Evolutionary conservation across 2,329 filamentous ascomycete species (phyloP).

Genomic region (Verticillium klebahnii): DNA sequence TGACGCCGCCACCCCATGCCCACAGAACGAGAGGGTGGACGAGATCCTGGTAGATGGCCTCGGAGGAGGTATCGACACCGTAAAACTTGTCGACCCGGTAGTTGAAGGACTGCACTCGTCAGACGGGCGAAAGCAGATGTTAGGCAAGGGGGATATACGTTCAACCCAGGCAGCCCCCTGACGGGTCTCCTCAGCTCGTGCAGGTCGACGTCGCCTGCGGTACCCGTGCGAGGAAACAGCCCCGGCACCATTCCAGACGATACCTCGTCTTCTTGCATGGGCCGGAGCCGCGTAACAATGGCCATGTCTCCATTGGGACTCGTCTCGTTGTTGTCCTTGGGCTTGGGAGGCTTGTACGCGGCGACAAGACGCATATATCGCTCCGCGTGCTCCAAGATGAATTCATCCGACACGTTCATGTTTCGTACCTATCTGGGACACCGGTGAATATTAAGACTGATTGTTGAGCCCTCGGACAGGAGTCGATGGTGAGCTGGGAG

Average conservation of each 20-base stretch:
- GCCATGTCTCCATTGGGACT: slow-evolving; percentile 20
- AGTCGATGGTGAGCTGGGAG: too few species aligned
- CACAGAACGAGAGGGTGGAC: slow-evolving; percentile 37
- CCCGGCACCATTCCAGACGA: slow-evolving; percentile 21
- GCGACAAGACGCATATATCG: slow-evolving; percentile 22
- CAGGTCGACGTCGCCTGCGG: slow-evolving; percentile 24
- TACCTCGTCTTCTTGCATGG: slow-evolving; percentile 28
- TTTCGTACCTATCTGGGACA: background rate
- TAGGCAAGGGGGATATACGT: slow-evolving; percentile 12
- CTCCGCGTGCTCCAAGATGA: slow-evolving; percentile 22
- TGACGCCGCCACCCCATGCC: slow-evolving; percentile 40
- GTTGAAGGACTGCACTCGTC: slow-evolving; percentile 22
- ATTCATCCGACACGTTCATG: slow-evolving; percentile 24
- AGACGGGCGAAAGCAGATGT: background rate
- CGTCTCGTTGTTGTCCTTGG: background rate
- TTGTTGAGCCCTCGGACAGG: too few species aligned
- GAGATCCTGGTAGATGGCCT: slow-evolving; percentile 34
- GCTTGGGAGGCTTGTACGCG: slow-evolving; percentile 17
- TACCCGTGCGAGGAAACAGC: slow-evolving; percentile 17
- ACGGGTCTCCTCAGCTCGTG: slow-evolving; percentile 30
- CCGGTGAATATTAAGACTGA: too few species aligned
- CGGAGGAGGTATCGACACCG: slow-evolving; percentile 25
- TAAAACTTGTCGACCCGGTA: slow-evolving; percentile 32
- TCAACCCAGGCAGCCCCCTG: slow-evolving; percentile 24
- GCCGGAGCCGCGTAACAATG: slow-evolving; percentile 31